These are phyloP conservation scores for Nannizzia gypsea DNA, from an alignment of 2,329 filamentous ascomycete species.

Conservation along the genomic window DNA sequence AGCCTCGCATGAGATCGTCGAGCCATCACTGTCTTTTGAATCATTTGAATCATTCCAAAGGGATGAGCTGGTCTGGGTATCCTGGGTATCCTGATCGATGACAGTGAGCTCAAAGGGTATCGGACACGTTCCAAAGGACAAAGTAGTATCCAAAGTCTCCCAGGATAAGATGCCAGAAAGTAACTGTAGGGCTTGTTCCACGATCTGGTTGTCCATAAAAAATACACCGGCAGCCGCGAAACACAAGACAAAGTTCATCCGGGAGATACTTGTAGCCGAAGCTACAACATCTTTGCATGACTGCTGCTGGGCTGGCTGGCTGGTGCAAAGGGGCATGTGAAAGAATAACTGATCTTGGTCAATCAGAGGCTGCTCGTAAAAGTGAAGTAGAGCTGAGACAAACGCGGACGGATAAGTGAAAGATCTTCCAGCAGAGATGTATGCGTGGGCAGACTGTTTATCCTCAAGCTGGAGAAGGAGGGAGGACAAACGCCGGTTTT, in stretches of 20 bases:
- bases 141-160: slow-evolving; percentile 21
- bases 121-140: slow-evolving; percentile 20
- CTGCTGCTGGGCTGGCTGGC: slow-evolving; percentile 6
- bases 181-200: slow-evolving; percentile 20
- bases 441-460: slow-evolving; percentile 10
- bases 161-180: slow-evolving; percentile 18
- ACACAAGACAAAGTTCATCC: slow-evolving; percentile 22
- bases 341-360: slow-evolving; percentile 12
- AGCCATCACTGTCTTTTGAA: neutral
- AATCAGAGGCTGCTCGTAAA: slow-evolving; percentile 21
- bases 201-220: slow-evolving; percentile 17
- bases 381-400: slow-evolving; percentile 18
- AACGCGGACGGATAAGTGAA: slow-evolving; percentile 20
- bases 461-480: slow-evolving; percentile 13
- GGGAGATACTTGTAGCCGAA: slow-evolving; percentile 15
- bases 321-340: slow-evolving; percentile 12
- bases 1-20: neutral
- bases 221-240: slow-evolving; percentile 25
- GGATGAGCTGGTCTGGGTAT: too few species aligned
- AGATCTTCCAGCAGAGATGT: slow-evolving; percentile 14
- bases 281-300: neutral
- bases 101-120: slow-evolving; percentile 17
- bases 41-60: slow-evolving; percentile 6
- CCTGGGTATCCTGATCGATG: neutral
- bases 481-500: slow-evolving; percentile 17